These are phyloP conservation scores for Metschnikowia colocasiae DNA, from an alignment of 805 yeast species.

Conservation along the genomic window DNA sequence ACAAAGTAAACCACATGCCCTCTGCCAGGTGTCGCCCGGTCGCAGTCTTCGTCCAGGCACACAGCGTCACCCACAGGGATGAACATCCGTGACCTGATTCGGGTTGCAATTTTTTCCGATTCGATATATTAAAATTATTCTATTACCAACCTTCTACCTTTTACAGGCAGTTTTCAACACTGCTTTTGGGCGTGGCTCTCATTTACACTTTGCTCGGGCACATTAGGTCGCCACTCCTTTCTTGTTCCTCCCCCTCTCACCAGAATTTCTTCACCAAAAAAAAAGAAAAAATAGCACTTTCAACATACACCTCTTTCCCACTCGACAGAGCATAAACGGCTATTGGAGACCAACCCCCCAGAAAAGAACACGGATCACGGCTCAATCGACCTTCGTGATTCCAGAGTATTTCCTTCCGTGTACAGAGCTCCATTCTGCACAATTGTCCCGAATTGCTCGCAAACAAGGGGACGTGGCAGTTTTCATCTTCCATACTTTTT, in stretches of 20 bases:
- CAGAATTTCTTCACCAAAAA: slow-evolving; percentile 4
- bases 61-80: neutral
- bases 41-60: slow-evolving; percentile 3
- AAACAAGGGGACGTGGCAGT: slow-evolving; percentile 3
- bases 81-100: neutral
- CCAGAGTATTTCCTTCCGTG: neutral
- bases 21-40: slow-evolving; percentile 2
- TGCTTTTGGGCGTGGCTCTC: neutral
- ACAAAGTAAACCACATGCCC: neutral
- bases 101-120: neutral
- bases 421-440: neutral
- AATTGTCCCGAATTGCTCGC: neutral
- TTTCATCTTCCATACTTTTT: neutral
- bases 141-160: neutral
- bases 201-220: neutral
- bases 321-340: slow-evolving; percentile 3
- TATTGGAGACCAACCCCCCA: neutral
- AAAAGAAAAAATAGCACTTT: slow-evolving; percentile 6
- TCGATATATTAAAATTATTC: neutral
- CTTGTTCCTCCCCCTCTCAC: slow-evolving; percentile 5
- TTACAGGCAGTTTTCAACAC: neutral
- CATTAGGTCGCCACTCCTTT: slow-evolving; percentile 3
- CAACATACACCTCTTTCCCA: slow-evolving; percentile 4
- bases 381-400: neutral
- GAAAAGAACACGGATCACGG: neutral